These are phyloP conservation scores for Beauveria australis DNA, from an alignment of 2,329 filamentous ascomycete genomes.

Conservation along the genomic window DNA sequence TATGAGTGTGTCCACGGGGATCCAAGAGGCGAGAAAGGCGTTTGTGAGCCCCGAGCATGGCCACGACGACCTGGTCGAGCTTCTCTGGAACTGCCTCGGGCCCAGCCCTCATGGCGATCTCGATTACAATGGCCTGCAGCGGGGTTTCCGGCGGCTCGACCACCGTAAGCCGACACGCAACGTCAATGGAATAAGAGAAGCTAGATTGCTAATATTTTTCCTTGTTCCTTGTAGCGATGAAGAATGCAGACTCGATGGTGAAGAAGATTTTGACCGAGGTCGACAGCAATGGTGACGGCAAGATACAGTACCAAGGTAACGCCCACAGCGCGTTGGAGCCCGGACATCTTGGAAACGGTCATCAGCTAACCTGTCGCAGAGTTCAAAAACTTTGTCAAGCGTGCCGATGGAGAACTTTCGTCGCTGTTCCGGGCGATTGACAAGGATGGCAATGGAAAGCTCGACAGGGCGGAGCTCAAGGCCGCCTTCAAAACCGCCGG, in stretches of 20 bases:
- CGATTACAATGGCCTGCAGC: slow-evolving; percentile 76
- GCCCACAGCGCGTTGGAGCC: not conserved
- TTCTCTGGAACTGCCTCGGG: slow-evolving; percentile 78
- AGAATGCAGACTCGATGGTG: slow-evolving; percentile 85
- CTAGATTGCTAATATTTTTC: slow-evolving; percentile 16
- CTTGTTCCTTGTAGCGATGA: slow-evolving; percentile 46
- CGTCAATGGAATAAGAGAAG: not conserved
- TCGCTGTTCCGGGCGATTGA: slow-evolving; percentile 82
- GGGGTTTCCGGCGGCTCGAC: slow-evolving; percentile 78
- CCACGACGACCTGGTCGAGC: slow-evolving; percentile 72
- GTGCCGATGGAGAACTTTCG: slow-evolving; percentile 77
- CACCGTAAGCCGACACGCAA: slow-evolving; percentile 57
- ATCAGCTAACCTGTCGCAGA: slow-evolving; percentile 42
- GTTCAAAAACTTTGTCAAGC: slow-evolving; percentile 80
- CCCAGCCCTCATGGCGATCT: slow-evolving; percentile 68
- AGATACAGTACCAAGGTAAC: slow-evolving; percentile 83
- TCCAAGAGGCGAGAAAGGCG: slow-evolving; percentile 50
- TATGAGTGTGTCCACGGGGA: slow-evolving; percentile 39
- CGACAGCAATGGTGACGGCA: slow-evolving; percentile 79
- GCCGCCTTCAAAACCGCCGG: slow-evolving; percentile 71
- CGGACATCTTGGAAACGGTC: not conserved
- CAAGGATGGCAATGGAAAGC: slow-evolving; percentile 70
- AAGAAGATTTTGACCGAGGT: slow-evolving; percentile 72
- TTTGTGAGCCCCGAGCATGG: slow-evolving; percentile 69
- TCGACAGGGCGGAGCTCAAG: slow-evolving; percentile 79